Percentiles rank a stretch among this genome's conserved stretches.
These are phyloP conservation scores for Calonectria multiphialidica DNA, from an alignment of 2,329 filamentous ascomycete species.

Conservation along the genomic window DNA sequence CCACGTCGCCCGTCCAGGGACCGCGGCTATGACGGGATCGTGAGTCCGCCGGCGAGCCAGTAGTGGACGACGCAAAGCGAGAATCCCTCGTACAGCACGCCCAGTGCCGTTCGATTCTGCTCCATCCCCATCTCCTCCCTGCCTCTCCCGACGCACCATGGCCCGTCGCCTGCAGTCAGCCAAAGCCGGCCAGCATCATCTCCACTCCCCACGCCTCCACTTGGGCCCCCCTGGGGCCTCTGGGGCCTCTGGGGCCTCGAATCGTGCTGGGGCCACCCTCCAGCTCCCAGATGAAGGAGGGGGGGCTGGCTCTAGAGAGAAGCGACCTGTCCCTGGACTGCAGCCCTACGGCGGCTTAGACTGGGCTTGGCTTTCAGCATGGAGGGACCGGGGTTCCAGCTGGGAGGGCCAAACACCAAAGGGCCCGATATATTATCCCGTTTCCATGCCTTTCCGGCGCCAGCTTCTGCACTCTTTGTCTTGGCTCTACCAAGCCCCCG, in stretches of 20 bases:
- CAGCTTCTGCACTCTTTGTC: not conserved
- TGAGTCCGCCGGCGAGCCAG: not conserved
- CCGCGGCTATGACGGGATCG: not conserved
- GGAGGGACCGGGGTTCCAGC: not conserved
- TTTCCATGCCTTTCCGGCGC: not conserved
- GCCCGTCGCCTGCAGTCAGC: not conserved
- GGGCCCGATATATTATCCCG: constrained; percentile 4
- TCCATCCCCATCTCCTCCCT: too few species aligned
- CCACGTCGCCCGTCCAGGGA: not conserved
- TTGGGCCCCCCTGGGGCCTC: not conserved
- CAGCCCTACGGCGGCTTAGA: constrained; percentile 4
- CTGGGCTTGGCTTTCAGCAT: not conserved
- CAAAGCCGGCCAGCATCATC: not conserved
- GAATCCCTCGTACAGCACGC: not conserved
- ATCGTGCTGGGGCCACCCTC: constrained; percentile 3
- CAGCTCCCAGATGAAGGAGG: not conserved
- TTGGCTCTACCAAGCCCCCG: not conserved
- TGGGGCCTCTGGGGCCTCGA: not conserved
- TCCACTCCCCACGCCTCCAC: not conserved
- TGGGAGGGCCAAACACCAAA: not conserved
- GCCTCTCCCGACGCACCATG: too few species aligned
- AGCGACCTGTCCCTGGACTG: not conserved
- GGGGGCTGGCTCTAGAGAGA: not conserved
- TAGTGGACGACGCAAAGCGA: not conserved
- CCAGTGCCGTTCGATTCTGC: too few species aligned